Evolutionary conservation across 768 basidiomycete genomes (phyloP).

Genomic region (Omphalotus guepiniiformis): DNA sequence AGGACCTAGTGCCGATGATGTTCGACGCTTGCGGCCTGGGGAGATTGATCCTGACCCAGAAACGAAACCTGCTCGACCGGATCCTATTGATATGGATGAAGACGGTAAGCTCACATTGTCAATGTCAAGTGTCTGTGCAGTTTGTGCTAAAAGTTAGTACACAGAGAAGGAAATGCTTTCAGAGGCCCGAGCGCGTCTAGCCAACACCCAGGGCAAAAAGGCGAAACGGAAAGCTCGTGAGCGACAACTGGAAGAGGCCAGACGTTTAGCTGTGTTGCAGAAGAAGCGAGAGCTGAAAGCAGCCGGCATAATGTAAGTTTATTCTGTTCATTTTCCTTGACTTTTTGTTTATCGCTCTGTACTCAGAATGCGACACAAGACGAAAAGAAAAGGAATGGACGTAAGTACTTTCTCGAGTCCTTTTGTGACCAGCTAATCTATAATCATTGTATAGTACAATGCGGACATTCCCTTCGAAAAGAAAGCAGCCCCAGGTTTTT

Average conservation of each 20-base stretch:
- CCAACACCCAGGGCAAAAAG: slow-evolving; percentile 99
- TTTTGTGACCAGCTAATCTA: slow-evolving; percentile 3
- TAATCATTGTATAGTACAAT: slow-evolving; percentile 65
- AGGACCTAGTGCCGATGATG: slow-evolving; percentile 89
- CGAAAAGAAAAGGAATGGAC: slow-evolving; percentile 98
- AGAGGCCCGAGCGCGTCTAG: slow-evolving; percentile 94
- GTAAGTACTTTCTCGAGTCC: slow-evolving; percentile 39
- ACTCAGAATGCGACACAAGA: slow-evolving; percentile 82
- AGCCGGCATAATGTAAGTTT: slow-evolving; percentile 88
- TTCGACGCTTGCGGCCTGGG: slow-evolving; percentile 84
- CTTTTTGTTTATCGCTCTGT: slow-evolving; percentile 5
- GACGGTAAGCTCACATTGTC: slow-evolving; percentile 60
- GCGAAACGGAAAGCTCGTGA: slow-evolving; percentile 98
- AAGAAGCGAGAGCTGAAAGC: slow-evolving; percentile 98
- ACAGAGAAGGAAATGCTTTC: slow-evolving; percentile 99
- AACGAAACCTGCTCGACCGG: slow-evolving; percentile 95
- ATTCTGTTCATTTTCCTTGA: slow-evolving; percentile 3
- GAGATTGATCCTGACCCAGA: slow-evolving; percentile 99
- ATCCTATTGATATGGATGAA: slow-evolving; percentile 99
- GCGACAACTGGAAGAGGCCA: slow-evolving; percentile 93
- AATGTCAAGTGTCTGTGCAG: no score
- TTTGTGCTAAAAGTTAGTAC: neutral
- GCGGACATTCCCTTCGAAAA: slow-evolving; percentile 99
- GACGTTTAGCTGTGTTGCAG: slow-evolving; percentile 89
- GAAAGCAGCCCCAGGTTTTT: slow-evolving; percentile 92